These are phyloP conservation scores for Fusarium redolens DNA, from an alignment of 2,329 filamentous ascomycete genomes.

Conservation along the genomic window DNA sequence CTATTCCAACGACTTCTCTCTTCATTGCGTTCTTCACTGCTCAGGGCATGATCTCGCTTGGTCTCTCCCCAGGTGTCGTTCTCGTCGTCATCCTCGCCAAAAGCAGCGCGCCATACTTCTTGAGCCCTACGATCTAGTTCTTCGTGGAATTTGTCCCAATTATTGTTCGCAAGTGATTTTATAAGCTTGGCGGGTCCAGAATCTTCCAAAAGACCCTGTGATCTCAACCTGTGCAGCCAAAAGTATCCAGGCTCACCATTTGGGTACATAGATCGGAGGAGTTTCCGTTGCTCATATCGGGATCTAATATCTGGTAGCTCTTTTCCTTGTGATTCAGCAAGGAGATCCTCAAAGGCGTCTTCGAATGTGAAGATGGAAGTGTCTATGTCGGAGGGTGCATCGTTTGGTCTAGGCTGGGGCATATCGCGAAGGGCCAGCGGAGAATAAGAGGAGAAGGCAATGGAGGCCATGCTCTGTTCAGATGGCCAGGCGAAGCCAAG, in stretches of 20 bases:
- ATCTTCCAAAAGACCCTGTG: conserved; percentile 53
- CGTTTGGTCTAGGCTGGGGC: conserved; percentile 60
- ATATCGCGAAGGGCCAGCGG: conserved; percentile 55
- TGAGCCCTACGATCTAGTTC: conserved; percentile 47
- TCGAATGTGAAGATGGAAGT: conserved; percentile 61
- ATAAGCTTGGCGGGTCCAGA: conserved; percentile 37
- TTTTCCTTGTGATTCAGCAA: conserved; percentile 58
- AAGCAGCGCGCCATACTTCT: conserved; percentile 44
- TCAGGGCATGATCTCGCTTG: not conserved
- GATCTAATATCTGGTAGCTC: conserved; percentile 55
- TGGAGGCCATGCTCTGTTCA: conserved; percentile 35
- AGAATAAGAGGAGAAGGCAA: conserved; percentile 46
- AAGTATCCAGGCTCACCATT: conserved; percentile 55
- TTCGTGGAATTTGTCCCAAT: conserved; percentile 48
- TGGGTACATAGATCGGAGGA: conserved; percentile 54
- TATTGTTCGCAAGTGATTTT: conserved; percentile 27
- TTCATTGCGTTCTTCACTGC: conserved; percentile 6
- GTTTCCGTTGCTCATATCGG: conserved; percentile 50
- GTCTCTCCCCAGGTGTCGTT: conserved; percentile 13
- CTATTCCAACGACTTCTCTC: conserved; percentile 8
- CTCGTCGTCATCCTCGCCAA: conserved; percentile 24
- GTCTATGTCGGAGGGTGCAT: conserved; percentile 53
- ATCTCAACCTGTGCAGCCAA: conserved; percentile 55
- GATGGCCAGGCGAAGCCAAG: conserved; percentile 29
- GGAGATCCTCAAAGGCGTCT: conserved; percentile 69